phyloP scores from a whole-genome alignment of 1,139 yeast species.

The Pichia cactophila region DNA sequence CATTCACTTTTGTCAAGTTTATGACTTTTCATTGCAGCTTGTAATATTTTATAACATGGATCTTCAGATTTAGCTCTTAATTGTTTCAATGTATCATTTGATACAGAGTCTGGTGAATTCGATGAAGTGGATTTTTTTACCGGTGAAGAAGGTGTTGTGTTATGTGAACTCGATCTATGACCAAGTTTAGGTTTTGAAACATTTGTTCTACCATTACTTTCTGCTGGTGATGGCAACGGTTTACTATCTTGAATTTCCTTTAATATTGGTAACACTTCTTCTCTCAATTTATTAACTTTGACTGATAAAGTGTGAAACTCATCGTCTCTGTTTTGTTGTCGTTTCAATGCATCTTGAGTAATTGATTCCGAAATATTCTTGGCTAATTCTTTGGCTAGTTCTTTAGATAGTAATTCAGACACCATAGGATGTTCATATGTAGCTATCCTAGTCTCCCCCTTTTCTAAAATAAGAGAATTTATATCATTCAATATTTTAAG shows the following conservation, averaged over 20 bases:
- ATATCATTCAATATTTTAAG: constrained; percentile 43
- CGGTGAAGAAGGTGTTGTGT: not conserved
- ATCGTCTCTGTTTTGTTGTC: constrained; percentile 9
- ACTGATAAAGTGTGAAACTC: constrained; percentile 39
- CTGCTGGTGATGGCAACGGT: constrained; percentile 48
- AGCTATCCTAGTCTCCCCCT: constrained; percentile 19
- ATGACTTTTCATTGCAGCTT: constrained; percentile 84
- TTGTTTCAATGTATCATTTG: constrained; percentile 70
- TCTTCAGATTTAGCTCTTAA: constrained; percentile 85
- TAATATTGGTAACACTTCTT: constrained; percentile 47
- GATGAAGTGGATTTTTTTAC: not conserved
- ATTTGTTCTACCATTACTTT: not conserved
- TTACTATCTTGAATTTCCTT: constrained; percentile 46
- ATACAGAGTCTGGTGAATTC: constrained; percentile 16
- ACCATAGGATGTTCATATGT: constrained; percentile 18
- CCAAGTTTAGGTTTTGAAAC: not conserved
- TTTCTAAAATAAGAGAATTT: constrained; percentile 36
- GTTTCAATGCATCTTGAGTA: constrained; percentile 10
- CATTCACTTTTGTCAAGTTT: constrained; percentile 75
- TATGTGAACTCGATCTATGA: not conserved
- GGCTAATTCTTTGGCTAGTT: constrained; percentile 21
- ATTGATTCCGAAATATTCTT: constrained; percentile 16
- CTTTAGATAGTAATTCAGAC: constrained; percentile 20
- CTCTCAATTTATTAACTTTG: constrained; percentile 42
- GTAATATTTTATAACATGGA: constrained; percentile 82